Percentiles rank a stretch among this genome's conserved stretches.
These are phyloP conservation scores for Pilasporangium apinafurcum DNA, from an alignment of 352 stramenopile species.

Conservation along the genomic window DNA sequence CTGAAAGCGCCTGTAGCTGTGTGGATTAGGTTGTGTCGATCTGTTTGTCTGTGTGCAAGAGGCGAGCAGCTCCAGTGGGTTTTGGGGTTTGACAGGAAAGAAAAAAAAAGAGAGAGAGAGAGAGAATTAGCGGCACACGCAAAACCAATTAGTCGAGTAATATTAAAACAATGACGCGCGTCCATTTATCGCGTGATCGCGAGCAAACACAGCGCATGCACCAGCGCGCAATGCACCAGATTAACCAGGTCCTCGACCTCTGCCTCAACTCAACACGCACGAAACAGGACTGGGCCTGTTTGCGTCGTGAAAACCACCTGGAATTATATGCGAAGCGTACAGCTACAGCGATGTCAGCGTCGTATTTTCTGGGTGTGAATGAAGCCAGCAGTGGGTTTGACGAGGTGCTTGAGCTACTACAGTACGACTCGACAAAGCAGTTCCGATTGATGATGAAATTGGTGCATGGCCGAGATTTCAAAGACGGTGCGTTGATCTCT, in stretches of 20 bases:
- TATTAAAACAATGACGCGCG: slow-evolving; percentile 12
- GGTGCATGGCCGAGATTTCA: slow-evolving; percentile 45
- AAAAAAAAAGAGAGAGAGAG: no score
- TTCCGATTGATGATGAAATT: slow-evolving; percentile 63
- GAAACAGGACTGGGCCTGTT: slow-evolving; percentile 46
- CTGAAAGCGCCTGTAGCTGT: no score
- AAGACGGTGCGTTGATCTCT: slow-evolving; percentile 40
- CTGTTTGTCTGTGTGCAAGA: background rate
- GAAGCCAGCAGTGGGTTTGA: slow-evolving; percentile 52
- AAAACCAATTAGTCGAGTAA: no score
- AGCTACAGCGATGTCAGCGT: slow-evolving; percentile 16
- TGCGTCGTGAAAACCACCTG: slow-evolving; percentile 40
- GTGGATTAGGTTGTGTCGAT: no score
- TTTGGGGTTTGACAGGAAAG: no score
- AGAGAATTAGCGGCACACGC: no score
- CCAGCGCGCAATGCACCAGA: slow-evolving; percentile 53
- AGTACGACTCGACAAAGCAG: slow-evolving; percentile 43
- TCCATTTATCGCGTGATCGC: slow-evolving; percentile 42
- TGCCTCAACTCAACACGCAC: slow-evolving; percentile 50
- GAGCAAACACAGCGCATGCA: slow-evolving; percentile 49
- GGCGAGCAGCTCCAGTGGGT: no score
- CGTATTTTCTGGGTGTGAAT: slow-evolving; percentile 55
- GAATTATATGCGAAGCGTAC: slow-evolving; percentile 51
- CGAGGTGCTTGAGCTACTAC: slow-evolving; percentile 46
- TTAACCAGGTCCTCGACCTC: slow-evolving; percentile 44